phyloP scores from a whole-genome alignment of 2,329 filamentous ascomycete genomes.

The Thielaviopsis populi region DNA sequence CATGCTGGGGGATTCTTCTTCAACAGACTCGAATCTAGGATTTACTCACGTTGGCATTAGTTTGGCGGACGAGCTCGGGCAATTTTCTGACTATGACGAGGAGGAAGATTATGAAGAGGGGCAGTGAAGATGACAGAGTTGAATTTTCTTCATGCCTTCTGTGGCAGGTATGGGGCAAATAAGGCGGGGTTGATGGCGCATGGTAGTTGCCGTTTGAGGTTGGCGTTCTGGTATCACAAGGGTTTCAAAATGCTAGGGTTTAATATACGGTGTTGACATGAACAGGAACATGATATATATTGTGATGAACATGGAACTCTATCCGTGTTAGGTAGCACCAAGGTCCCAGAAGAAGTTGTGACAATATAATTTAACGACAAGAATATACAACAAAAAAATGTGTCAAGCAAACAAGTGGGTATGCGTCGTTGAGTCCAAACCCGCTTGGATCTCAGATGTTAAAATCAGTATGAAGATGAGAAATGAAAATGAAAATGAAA shows the following conservation, averaged over 20 bases:
- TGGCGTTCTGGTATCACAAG: too few relatives aligned
- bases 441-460: slow-evolving; percentile 1
- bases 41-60: not conserved
- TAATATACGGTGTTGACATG: not conserved
- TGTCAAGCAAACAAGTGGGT: slow-evolving; percentile 1
- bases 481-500: not conserved
- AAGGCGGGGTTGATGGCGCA: too few relatives aligned
- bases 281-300: too few relatives aligned
- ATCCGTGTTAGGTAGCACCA: slow-evolving; percentile 5
- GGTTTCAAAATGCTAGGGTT: not conserved
- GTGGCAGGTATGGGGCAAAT: too few relatives aligned
- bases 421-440: slow-evolving; percentile 13
- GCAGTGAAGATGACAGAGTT: not conserved
- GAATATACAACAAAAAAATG: slow-evolving; percentile 2
- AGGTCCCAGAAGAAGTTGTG: not conserved
- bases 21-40: not conserved
- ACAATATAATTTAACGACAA: not conserved
- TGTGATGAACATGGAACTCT: not conserved
- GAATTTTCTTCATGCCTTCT: not conserved
- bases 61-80: not conserved
- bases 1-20: not conserved
- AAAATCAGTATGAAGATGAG: not conserved
- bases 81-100: not conserved
- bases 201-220: too few relatives aligned
- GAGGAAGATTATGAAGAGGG: not conserved